Percentiles rank a stretch among this genome's conserved stretches.
phyloP scores from a whole-genome alignment of 345 rosid genomes.

The Trapa bicornis region DNA sequence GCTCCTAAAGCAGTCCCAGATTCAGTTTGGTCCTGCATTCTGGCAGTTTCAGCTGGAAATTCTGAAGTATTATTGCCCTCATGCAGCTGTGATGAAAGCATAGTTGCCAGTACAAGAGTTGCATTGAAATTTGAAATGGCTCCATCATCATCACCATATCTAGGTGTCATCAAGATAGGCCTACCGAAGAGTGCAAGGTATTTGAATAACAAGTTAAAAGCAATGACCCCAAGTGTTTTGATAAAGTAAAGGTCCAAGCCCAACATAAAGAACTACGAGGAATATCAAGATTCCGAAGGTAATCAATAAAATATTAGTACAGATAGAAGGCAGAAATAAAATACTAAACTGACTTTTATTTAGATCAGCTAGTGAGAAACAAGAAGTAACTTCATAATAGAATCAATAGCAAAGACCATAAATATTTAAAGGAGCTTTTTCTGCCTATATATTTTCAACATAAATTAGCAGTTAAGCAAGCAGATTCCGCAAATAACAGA shows the following conservation, averaged over 20 bases:
- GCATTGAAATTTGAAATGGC: slow-evolving; percentile 63
- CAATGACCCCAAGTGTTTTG: background rate
- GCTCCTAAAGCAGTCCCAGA: slow-evolving; percentile 23
- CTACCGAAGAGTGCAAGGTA: slow-evolving; percentile 24
- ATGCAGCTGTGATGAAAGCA: slow-evolving; percentile 73
- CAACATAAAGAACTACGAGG: background rate
- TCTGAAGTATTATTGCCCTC: slow-evolving; percentile 49
- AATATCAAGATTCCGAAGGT: background rate
- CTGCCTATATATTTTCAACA: no score
- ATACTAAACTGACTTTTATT: background rate
- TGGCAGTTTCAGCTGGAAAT: slow-evolving; percentile 27
- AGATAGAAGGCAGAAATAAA: background rate
- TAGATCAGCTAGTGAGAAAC: background rate
- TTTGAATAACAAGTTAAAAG: background rate
- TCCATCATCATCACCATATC: slow-evolving; percentile 68
- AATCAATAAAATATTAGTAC: background rate
- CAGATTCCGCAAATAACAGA: no score
- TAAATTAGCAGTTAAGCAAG: no score
- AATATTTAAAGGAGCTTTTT: background rate
- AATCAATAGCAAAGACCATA: background rate
- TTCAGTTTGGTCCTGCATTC: slow-evolving; percentile 26
- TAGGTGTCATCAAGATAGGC: slow-evolving; percentile 87
- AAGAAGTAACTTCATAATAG: background rate
- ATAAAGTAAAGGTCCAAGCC: background rate
- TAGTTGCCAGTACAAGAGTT: slow-evolving; percentile 77